These are phyloP conservation scores for Aspergillus bertholletiae DNA, from an alignment of 495 filamentous ascomycete species.

Conservation along the genomic window DNA sequence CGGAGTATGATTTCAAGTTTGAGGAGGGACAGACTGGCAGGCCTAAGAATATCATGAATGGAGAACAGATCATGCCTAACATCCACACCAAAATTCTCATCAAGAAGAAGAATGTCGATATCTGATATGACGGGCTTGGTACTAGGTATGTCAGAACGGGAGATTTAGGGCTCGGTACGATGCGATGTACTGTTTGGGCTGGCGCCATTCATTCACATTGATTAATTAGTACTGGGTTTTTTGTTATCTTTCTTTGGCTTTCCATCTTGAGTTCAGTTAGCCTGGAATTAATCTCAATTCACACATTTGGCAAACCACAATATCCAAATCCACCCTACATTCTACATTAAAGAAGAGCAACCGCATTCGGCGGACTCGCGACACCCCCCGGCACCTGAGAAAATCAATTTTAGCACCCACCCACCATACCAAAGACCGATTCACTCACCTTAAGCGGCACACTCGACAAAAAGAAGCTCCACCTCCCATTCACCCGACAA, in stretches of 20 bases:
- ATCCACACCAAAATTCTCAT: conserved; percentile 23
- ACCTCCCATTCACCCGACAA: conserved; percentile 41
- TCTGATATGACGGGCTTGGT: background rate
- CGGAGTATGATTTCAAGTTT: conserved; percentile 51
- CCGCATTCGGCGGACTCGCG: conserved; percentile 48
- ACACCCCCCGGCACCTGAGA: conserved; percentile 47
- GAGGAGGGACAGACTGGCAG: conserved; percentile 14
- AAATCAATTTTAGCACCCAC: background rate
- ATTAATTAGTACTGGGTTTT: no score
- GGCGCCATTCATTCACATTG: no score
- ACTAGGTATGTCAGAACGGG: no score
- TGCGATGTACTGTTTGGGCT: no score
- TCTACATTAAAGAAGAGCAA: conserved; percentile 46
- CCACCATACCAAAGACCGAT: background rate
- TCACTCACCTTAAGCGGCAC: conserved; percentile 50
- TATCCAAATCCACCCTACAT: background rate
- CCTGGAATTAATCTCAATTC: no score
- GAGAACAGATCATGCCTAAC: conserved; percentile 31
- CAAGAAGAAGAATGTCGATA: conserved; percentile 13
- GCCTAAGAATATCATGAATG: conserved; percentile 25
- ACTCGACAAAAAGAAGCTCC: conserved; percentile 53
- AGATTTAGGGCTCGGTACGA: background rate
- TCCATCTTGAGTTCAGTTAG: background rate
- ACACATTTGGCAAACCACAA: no score
- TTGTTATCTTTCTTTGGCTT: background rate